Percentiles rank a stretch among this genome's conserved stretches.
Evolutionary conservation across 75 land plant species (phyloP).

Genomic region (Picea glauca): DNA sequence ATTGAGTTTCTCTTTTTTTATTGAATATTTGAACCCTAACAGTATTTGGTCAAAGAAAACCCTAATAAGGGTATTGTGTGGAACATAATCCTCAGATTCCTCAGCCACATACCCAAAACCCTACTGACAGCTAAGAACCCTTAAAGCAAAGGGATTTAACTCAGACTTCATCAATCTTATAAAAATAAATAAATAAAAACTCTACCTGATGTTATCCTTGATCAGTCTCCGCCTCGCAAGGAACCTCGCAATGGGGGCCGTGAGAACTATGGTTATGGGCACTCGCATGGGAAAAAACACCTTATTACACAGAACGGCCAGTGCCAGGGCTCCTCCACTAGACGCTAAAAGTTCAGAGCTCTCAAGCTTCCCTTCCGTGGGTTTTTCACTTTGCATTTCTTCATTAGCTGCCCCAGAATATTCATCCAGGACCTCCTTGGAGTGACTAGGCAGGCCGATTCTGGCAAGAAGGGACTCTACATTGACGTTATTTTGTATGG

Average conservation of each 20-base stretch:
- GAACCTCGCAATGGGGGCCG: constrained; percentile 78
- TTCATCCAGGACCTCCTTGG: neutral
- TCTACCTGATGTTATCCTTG: constrained; percentile 9
- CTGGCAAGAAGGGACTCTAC: constrained; percentile 60
- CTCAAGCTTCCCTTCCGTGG: constrained; percentile 1
- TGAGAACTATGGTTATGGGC: constrained; percentile 80
- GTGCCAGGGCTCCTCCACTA: constrained; percentile 69
- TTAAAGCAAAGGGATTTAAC: no score
- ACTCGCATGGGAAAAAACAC: constrained; percentile 79
- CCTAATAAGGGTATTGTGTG: no score
- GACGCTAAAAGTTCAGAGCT: constrained; percentile 47
- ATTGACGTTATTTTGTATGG: constrained; percentile 95
- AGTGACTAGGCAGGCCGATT: constrained; percentile 36
- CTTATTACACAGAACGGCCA: constrained; percentile 83
- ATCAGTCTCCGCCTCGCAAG: constrained; percentile 52
- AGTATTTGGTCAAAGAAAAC: no score
- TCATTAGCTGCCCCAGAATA: constrained; percentile 10
- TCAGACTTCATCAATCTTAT: no score
- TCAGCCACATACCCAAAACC: no score
- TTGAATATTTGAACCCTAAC: no score
- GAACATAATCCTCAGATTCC: no score
- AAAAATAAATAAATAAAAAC: neutral
- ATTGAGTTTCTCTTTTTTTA: no score
- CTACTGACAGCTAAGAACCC: no score
- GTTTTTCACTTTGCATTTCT: neutral